Base-by-base conservation (phyloP, 495 filamentous ascomycete species). In the Penicillium robsamsonii region DNA sequence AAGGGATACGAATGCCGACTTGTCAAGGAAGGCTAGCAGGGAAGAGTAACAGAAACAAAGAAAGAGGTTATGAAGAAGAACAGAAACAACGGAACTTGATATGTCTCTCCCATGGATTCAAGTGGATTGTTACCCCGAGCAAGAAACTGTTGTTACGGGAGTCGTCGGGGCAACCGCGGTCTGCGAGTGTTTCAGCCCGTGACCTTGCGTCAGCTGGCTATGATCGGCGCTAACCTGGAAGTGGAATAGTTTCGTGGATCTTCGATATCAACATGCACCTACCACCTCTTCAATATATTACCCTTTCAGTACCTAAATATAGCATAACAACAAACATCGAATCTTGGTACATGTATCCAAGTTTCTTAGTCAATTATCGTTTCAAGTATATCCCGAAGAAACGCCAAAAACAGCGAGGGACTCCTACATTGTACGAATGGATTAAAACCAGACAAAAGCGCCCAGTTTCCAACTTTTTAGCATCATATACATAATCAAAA, bases 91-190 rank as follows among this genome's bases (percentile, higher is more conserved):
- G 51, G 50, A 59, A 67, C 63, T 52, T 29, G 64, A 66, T 69
- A 67, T 62, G 66, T 62, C 59, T 62, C 52, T 60, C 55, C 64
- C 64, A 64, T 69, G 61, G 64, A 64, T 65, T 58, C 29, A 50
- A 64, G 66, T 68, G 66, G 61, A 59, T 48, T 58, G 54, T 64
- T 66, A 62, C 57, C 58, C 58, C 58, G 55, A 61, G 62, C 59
- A 59, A 61, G 60, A 60, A 20, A 58, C 44, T 57, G 55, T 42
- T 72, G 73, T 73, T 72, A 50, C 63, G 56, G 73, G 60, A 74
- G 74, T 76, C 60, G 58, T 71, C 67, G 68, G 65, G 57, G 72
- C 69, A 76, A 76, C 41, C 29, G 46, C 22, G 17, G 42, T 6
- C 31, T 54, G 3, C 38, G 4, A 18, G 1, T 40, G 50, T 52